phyloP scores from a whole-genome alignment of 495 filamentous ascomycete genomes.

The Choiromyces venosus region DNA sequence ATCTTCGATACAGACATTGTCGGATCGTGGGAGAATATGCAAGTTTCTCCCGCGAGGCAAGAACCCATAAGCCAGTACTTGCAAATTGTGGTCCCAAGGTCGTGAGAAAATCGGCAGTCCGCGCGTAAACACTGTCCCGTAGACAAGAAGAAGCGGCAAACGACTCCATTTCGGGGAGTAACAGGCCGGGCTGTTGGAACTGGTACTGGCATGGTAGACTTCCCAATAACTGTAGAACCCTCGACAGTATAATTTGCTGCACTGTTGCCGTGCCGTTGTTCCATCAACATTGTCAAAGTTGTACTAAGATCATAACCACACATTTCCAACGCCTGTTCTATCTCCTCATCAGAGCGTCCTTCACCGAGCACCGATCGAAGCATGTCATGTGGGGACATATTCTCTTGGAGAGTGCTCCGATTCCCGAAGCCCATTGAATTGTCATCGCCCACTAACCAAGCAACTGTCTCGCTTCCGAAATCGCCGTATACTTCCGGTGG shows the following conservation, averaged over 20 bases:
- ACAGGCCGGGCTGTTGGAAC: constrained; percentile 51
- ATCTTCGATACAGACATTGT: constrained; percentile 48
- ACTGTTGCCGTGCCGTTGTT: constrained; percentile 44
- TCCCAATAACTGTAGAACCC: constrained; percentile 69
- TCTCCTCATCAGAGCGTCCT: constrained; percentile 84
- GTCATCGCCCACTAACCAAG: constrained; percentile 94
- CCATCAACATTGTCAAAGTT: constrained; percentile 78
- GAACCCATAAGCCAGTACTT: constrained; percentile 99
- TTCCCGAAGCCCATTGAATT: constrained; percentile 65
- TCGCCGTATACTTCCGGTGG: constrained; percentile 84
- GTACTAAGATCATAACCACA: constrained; percentile 90
- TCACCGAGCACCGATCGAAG: constrained; percentile 89
- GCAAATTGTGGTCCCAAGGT: constrained; percentile 92
- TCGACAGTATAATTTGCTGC: constrained; percentile 48
- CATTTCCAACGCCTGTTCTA: constrained; percentile 77
- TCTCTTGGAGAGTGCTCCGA: constrained; percentile 57
- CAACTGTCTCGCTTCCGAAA: constrained; percentile 84
- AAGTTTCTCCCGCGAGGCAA: constrained; percentile 88
- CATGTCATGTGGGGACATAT: constrained; percentile 99
- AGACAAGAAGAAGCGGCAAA: constrained; percentile 94
- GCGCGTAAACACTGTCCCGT: constrained; percentile 87
- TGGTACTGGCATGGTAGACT: constrained; percentile 71
- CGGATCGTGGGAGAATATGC: constrained; percentile 96
- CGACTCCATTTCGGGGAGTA: constrained; percentile 75
- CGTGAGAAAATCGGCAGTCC: constrained; percentile 96